Evolutionary conservation across 2,329 filamentous ascomycete genomes (phyloP), one percentile per base, ranked within the genome.

Genomic region (Metarhizium anisopliae): DNA sequence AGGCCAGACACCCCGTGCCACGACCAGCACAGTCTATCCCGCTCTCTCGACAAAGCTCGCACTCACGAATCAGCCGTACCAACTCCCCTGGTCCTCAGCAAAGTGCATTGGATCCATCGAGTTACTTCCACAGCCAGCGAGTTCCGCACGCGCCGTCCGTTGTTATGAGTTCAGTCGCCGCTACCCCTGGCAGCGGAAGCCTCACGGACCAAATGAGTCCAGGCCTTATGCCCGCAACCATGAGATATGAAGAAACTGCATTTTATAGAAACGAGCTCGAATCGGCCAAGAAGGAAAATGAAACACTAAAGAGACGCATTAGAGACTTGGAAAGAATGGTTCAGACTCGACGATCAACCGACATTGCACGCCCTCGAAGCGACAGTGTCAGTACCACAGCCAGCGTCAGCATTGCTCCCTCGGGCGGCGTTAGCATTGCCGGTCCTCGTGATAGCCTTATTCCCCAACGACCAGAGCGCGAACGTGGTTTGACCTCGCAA

Each of bases 181-280:
- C 70, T 6, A 78, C 73, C 2, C 74, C 70, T 6, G 75, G 69
- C 25, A 69, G 70, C 68, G 66, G 58, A 13, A 59, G 58, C 20
- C 54, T 60, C 10, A 63, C 67, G 51, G 71, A 74, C 40, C 70
- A 80, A 62, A 67, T 79, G 29, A 82, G 80, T 11, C 80, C 81
- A 0, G 75, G 77, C 3, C 67, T 83, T 30, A 70, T 86, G 60
- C 77, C 79, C 2, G 81, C 77, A 2, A 85, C 82, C 0, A 68
- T 75, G 11, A 77, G 83, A 13, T 85, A 84, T 64, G 84, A 86
- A 60, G 84, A 87, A 67, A 81, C 81, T 1, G 79, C 78, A 0
- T 78, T 77, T 57, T 82, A 82, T 62, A 74, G 83, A 4, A 73
- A 77, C 42, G 84, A 87, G 64, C 71, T 87, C 0, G 84, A 87